These are phyloP conservation scores for Dysphania ambrosioides DNA, from an alignment of 148 eudicot species.

Conservation along the genomic window DNA sequence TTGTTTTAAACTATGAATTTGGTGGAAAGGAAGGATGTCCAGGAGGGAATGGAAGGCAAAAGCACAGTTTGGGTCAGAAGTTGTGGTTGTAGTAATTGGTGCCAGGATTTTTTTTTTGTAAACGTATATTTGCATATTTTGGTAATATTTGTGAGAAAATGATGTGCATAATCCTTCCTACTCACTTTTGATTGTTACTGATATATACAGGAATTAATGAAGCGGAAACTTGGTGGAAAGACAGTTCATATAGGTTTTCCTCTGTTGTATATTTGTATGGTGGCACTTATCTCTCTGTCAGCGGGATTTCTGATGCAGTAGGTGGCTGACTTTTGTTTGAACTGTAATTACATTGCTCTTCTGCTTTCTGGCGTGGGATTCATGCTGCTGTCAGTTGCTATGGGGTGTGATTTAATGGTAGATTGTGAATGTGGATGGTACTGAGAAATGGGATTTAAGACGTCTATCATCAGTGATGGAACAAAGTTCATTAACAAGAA, in stretches of 20 bases:
- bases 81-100: neutral
- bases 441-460: conserved; percentile 2
- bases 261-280: conserved; percentile 52
- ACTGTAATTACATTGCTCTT: neutral
- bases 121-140: neutral
- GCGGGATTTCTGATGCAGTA: conserved; percentile 46
- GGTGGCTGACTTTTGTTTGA: neutral
- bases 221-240: conserved; percentile 27
- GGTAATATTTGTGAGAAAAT: neutral
- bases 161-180: neutral
- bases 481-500: neutral
- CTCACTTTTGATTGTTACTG: neutral
- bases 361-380: neutral
- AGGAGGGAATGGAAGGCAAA: neutral
- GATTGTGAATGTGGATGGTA: conserved; percentile 11
- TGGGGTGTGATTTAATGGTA: neutral
- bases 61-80: neutral
- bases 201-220: conserved; percentile 40
- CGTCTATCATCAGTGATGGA: neutral
- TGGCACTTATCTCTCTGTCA: conserved; percentile 43
- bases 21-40: neutral
- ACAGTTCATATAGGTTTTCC: conserved; percentile 54
- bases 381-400: conserved; percentile 5
- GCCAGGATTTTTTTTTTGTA: neutral
- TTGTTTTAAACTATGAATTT: neutral